Evolutionary conservation across 2,329 filamentous ascomycete species (phyloP).

Genomic region (Ceratocystis eucalypticola): DNA sequence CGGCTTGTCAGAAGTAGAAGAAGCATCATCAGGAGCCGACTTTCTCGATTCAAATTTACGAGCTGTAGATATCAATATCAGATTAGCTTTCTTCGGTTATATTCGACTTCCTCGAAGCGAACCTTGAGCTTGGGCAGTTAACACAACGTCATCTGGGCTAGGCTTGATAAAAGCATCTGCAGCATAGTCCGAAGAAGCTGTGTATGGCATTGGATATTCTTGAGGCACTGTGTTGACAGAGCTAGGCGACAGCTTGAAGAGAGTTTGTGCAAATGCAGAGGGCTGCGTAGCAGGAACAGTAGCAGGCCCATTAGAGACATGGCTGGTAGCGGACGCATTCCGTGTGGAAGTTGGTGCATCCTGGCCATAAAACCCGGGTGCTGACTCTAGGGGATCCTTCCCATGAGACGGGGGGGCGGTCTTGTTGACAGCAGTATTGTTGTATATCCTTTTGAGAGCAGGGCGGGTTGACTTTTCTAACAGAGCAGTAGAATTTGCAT

Average conservation of each 20-base stretch:
- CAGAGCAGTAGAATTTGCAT: background rate
- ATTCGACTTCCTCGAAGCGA: slow-evolving; percentile 34
- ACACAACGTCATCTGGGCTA: slow-evolving; percentile 82
- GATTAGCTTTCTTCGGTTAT: slow-evolving; percentile 18
- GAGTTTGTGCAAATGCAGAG: slow-evolving; percentile 44
- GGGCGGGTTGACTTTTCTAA: background rate
- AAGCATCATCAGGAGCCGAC: background rate
- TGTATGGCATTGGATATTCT: slow-evolving; percentile 36
- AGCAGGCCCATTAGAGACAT: background rate
- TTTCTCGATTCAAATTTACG: background rate
- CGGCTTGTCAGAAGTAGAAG: background rate
- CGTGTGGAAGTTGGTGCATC: background rate
- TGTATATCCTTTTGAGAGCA: background rate
- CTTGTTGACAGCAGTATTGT: background rate
- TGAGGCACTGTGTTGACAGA: slow-evolving; percentile 22
- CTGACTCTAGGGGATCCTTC: background rate
- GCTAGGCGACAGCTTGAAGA: slow-evolving; percentile 33
- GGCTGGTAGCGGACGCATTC: background rate
- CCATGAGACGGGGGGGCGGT: background rate
- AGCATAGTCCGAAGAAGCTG: slow-evolving; percentile 36
- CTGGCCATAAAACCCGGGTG: background rate
- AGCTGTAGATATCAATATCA: slow-evolving; percentile 15
- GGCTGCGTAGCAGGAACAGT: slow-evolving; percentile 25
- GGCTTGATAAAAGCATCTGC: slow-evolving; percentile 63
- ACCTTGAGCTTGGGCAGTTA: slow-evolving; percentile 81